phyloP scores from a whole-genome alignment of 2,329 filamentous ascomycete species.

The Pestalotiopsis sp. region DNA sequence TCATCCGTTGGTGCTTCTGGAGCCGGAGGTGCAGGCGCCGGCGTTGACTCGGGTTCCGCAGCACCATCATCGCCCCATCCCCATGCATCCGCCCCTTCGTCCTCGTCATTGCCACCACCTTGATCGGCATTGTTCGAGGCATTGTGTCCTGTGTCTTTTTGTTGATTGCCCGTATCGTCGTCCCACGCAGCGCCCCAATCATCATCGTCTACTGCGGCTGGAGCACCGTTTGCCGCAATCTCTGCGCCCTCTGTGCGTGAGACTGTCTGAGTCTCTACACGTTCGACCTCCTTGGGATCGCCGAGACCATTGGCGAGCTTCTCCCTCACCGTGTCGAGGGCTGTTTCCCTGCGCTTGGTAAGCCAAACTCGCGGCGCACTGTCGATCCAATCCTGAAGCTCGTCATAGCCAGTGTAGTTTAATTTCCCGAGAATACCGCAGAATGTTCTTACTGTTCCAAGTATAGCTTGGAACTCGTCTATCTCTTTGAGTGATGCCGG shows the following conservation, averaged over 20 bases:
- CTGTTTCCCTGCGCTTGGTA: conserved; percentile 77
- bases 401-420: conserved; percentile 64
- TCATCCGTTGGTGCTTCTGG: conserved; percentile 30
- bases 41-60: conserved; percentile 33
- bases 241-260: conserved; percentile 68
- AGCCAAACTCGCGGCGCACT: conserved; percentile 85
- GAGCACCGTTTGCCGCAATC: conserved; percentile 57
- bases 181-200: conserved; percentile 86
- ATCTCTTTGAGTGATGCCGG: conserved; percentile 76
- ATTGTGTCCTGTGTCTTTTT: conserved; percentile 33
- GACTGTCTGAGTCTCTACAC: conserved; percentile 81
- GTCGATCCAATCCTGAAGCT: conserved; percentile 78
- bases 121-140: conserved; percentile 41
- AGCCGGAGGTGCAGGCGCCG: conserved; percentile 21
- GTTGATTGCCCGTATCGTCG: conserved; percentile 52
- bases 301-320: conserved; percentile 71
- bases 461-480: conserved; percentile 68
- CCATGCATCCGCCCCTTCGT: conserved; percentile 70
- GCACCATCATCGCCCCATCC: conserved; percentile 78
- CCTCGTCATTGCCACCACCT: conserved; percentile 36
- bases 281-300: conserved; percentile 72
- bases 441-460: conserved; percentile 68
- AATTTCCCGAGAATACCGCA: conserved; percentile 63
- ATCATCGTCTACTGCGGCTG: conserved; percentile 46
- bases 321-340: conserved; percentile 74